A percentile compares a stretch with the other conserved stretches of the same genome.
phyloP scores from a whole-genome alignment of 768 basidiomycete genomes.

The Auriscalpium orientale region DNA sequence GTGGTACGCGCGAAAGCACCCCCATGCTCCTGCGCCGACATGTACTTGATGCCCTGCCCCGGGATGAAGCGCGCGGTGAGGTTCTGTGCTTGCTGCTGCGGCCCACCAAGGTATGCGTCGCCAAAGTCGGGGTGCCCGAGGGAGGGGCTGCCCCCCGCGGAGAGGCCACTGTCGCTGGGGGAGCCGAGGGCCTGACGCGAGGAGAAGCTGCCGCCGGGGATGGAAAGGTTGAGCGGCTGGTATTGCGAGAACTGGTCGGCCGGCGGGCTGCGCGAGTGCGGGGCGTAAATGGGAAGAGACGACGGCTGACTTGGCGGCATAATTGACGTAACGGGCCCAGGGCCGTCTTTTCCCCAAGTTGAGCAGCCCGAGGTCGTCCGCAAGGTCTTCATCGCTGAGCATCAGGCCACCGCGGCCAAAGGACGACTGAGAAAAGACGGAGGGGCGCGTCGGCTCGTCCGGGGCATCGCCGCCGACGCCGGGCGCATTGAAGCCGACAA shows the following conservation, averaged over 20 bases:
- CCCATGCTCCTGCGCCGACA: slow-evolving; percentile 29
- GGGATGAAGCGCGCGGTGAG: slow-evolving; percentile 57
- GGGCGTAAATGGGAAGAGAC: slow-evolving; percentile 71
- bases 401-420: slow-evolving; percentile 48
- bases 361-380: slow-evolving; percentile 58
- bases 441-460: slow-evolving; percentile 32
- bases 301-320: slow-evolving; percentile 60
- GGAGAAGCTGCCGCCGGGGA: slow-evolving; percentile 39
- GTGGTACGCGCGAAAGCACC: slow-evolving; percentile 9
- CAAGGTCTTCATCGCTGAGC: slow-evolving; percentile 76
- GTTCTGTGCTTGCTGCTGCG: slow-evolving; percentile 23
- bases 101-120: slow-evolving; percentile 15
- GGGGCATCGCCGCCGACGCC: slow-evolving; percentile 30
- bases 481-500: slow-evolving; percentile 64
- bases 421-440: slow-evolving; percentile 25
- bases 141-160: slow-evolving; percentile 42
- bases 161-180: slow-evolving; percentile 55
- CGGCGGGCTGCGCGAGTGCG: slow-evolving; percentile 55
- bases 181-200: slow-evolving; percentile 48
- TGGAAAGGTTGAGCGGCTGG: slow-evolving; percentile 54
- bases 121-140: slow-evolving; percentile 39
- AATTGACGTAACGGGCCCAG: slow-evolving; percentile 34
- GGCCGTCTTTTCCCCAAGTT: slow-evolving; percentile 43
- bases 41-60: slow-evolving; percentile 56
- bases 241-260: slow-evolving; percentile 49